Percentiles rank a stretch among this genome's conserved stretches.
Conservation (phyloP, 2,329 filamentous ascomycete genomes). For the Thielaviopsis musarum region DNA sequence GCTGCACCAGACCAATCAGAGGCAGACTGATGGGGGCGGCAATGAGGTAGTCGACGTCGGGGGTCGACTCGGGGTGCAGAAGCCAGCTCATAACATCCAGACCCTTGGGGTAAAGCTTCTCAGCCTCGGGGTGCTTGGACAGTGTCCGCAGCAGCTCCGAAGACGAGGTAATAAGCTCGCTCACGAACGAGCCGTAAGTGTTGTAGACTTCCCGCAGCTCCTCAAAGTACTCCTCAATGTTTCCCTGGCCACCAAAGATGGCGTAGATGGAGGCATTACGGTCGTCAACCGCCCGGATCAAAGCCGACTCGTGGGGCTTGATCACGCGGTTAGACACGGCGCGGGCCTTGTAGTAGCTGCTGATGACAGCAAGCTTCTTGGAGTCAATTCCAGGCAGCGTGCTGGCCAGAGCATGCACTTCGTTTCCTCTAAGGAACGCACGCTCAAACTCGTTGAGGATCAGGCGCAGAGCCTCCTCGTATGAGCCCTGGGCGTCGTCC, state of each 20-base stretch:
- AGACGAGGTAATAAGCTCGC: conserved; percentile 64
- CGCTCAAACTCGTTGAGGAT: conserved; percentile 93
- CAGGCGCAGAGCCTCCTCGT: conserved; percentile 82
- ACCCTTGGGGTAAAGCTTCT: conserved; percentile 96
- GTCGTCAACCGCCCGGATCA: conserved; percentile 76
- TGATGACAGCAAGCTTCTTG: conserved; percentile 83
- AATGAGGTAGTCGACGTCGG: conserved; percentile 85
- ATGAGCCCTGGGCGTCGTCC: conserved; percentile 73
- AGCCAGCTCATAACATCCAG: conserved; percentile 90
- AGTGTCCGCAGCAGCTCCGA: conserved; percentile 79
- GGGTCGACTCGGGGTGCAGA: conserved; percentile 72
- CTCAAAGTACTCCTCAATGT: conserved; percentile 99
- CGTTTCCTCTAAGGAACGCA: conserved; percentile 84
- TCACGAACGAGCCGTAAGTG: conserved; percentile 81
- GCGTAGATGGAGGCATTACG: conserved; percentile 74
- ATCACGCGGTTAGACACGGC: conserved; percentile 70
- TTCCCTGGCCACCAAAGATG: conserved; percentile 92
- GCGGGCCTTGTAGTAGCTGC: conserved; percentile 82
- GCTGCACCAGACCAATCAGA: conserved; percentile 85
- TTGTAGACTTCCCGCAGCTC: conserved; percentile 82
- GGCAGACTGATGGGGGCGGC: conserved; percentile 92
- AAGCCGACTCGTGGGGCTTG: conserved; percentile 81
- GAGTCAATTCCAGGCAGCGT: conserved; percentile 73
- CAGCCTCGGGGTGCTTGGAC: conserved; percentile 65
- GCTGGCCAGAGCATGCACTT: conserved; percentile 81